Evolutionary conservation across 352 stramenopile species (phyloP).

Genomic region (Pythium chondricola): DNA sequence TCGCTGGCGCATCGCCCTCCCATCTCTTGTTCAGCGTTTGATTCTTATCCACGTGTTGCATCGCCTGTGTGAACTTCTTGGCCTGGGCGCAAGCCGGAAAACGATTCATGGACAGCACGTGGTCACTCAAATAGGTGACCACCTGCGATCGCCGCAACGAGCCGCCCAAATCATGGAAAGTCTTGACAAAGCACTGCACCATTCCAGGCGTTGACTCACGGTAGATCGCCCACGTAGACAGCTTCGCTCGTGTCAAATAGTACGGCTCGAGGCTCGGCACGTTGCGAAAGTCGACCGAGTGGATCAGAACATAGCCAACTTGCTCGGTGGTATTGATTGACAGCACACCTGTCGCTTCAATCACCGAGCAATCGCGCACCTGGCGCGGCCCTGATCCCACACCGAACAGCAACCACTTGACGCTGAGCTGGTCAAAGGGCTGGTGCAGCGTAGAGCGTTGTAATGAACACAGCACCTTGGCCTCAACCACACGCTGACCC

Average conservation of each 20-base stretch:
- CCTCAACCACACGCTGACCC: conserved; percentile 29
- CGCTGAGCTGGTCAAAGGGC: conserved; percentile 35
- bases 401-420: conserved; percentile 33
- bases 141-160: conserved; percentile 3
- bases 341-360: conserved; percentile 8
- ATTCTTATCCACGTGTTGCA: not conserved
- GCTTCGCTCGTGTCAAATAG: conserved; percentile 5
- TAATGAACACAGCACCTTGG: conserved; percentile 31
- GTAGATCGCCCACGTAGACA: conserved; percentile 15
- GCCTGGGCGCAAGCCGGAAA: conserved; percentile 4
- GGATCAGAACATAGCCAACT: conserved; percentile 13
- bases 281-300: conserved; percentile 7
- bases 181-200: conserved; percentile 19
- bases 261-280: conserved; percentile 9
- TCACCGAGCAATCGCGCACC: conserved; percentile 8
- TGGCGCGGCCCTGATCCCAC: conserved; percentile 10
- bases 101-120: conserved; percentile 3
- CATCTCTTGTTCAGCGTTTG: no score
- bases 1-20: no score
- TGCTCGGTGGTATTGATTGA: conserved; percentile 4
- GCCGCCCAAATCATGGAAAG: conserved; percentile 14
- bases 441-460: conserved; percentile 25
- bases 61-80: conserved; percentile 6
- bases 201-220: conserved; percentile 9
- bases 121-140: conserved; percentile 5